Percentiles rank a stretch among this genome's conserved stretches.
phyloP scores from a whole-genome alignment of 2,329 filamentous ascomycete species.

The Ceratocystis albifundus region DNA sequence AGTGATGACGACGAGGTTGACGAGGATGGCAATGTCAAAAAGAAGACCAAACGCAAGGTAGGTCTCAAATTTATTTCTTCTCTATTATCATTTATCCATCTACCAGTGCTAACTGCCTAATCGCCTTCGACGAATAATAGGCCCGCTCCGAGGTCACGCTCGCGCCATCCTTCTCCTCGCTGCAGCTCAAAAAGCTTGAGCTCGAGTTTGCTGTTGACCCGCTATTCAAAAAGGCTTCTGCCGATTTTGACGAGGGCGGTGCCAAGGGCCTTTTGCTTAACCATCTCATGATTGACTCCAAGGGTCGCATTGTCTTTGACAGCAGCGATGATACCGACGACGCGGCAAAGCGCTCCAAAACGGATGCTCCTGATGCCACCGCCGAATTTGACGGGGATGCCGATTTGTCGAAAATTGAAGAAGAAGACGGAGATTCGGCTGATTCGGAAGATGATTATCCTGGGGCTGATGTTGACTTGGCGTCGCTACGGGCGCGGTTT shows the following conservation, averaged over 20 bases:
- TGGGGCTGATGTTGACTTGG: conserved; percentile 62
- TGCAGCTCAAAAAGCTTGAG: conserved; percentile 95
- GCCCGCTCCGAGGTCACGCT: conserved; percentile 85
- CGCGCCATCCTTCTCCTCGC: conserved; percentile 71
- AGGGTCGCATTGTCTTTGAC: conserved; percentile 92
- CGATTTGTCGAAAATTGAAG: conserved; percentile 23
- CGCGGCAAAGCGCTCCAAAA: conserved; percentile 29
- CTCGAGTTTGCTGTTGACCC: conserved; percentile 94
- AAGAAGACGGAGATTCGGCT: conserved; percentile 34
- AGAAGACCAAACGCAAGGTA: conserved; percentile 60
- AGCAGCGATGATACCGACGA: conserved; percentile 78
- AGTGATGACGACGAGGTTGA: conserved; percentile 49
- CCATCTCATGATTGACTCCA: conserved; percentile 86
- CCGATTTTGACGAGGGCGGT: conserved; percentile 95
- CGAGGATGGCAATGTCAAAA: conserved; percentile 48
- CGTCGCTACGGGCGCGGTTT: conserved; percentile 63
- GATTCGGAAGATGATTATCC: conserved; percentile 34
- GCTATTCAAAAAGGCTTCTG: conserved; percentile 97
- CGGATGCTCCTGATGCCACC: conserved; percentile 26
- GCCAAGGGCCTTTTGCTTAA: conserved; percentile 92
- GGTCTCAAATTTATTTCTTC: conserved; percentile 24
- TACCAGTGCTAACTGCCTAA: conserved; percentile 17
- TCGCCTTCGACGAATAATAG: conserved; percentile 30
- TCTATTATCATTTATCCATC: background rate
- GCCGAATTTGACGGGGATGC: conserved; percentile 2